phyloP scores from a whole-genome alignment of 805 yeast species.

The Metschnikowia cerradonensis region DNA sequence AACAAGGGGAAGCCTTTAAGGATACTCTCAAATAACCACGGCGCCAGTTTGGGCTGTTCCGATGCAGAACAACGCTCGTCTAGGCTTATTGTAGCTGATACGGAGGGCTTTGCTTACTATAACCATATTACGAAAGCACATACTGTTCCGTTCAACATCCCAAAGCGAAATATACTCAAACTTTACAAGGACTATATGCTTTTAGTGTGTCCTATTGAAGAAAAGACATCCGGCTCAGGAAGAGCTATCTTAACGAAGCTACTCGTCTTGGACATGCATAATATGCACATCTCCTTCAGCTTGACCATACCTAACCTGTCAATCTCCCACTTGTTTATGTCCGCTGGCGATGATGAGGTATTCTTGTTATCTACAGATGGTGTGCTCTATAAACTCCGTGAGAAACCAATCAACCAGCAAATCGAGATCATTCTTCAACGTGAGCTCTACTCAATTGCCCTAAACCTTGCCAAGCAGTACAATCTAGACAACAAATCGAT shows the following conservation, averaged over 20 bases:
- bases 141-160: slow-evolving; percentile 51
- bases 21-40: slow-evolving; percentile 42
- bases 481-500: slow-evolving; percentile 28
- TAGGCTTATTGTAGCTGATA: slow-evolving; percentile 61
- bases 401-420: slow-evolving; percentile 63
- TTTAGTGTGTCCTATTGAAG: slow-evolving; percentile 47
- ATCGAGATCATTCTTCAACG: slow-evolving; percentile 64
- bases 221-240: slow-evolving; percentile 11
- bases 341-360: slow-evolving; percentile 47
- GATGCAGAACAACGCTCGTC: slow-evolving; percentile 40
- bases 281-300: slow-evolving; percentile 67
- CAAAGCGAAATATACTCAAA: slow-evolving; percentile 50
- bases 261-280: slow-evolving; percentile 62
- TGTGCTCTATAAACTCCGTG: slow-evolving; percentile 60
- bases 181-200: slow-evolving; percentile 52
- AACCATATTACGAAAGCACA: slow-evolving; percentile 51
- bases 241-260: slow-evolving; percentile 47
- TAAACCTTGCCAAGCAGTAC: slow-evolving; percentile 52
- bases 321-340: slow-evolving; percentile 52
- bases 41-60: slow-evolving; percentile 49
- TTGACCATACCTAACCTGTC: slow-evolving; percentile 60
- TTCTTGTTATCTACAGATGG: slow-evolving; percentile 74
- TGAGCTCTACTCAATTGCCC: slow-evolving; percentile 69
- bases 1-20: slow-evolving; percentile 61
- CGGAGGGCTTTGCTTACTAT: slow-evolving; percentile 62